Base-by-base conservation (phyloP, 2,329 filamentous ascomycete species). In the Stromatinia cepivora region DNA sequence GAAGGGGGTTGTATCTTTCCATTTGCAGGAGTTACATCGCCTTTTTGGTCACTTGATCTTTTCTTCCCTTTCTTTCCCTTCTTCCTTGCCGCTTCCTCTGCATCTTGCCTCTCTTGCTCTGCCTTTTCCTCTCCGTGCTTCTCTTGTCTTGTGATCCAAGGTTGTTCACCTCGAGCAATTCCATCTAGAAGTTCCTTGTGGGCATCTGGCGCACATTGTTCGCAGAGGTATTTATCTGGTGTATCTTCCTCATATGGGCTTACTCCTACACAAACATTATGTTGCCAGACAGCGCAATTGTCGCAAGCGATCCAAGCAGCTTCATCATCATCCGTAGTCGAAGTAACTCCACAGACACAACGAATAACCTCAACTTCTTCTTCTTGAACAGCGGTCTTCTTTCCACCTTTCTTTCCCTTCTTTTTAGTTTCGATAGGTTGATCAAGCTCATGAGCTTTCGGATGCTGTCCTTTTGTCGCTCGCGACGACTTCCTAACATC, bases 291-390 rank as follows among this genome's bases (percentile, higher is more conserved):
- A 62, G 88, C 88, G 80, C 95, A 99, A 59, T 87, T 88, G 80
- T 99, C 95, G 82, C 95, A 99, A 71, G 92, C 93, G 76, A 99
- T 97, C 93, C 97, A 98, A 66, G 93, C 90, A 75, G 95, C 90
- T 73, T 91, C 92, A 20, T 92, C 90, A 75, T 96, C 92, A 74
- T 94, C 92, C 71, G 94, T 91, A 74, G 93, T 91, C 75, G 92
- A 91, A 57, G 92, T 92, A 70, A 92, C 90, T 74, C 95, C 94
- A 78, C 94, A 99, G 63, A 97, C 91, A 80, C 94, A 99, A 74
- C 94, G 91, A 73, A 98, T 97, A 74, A 95, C 86, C 71, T 88
- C 83, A 46, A 79, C 81, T 69, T 84, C 85, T 70, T 85, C 81
- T 66, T 86, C 84, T 31, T 80, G 80, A 31, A 79, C 77, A n/a